Evolutionary conservation across 257 asterid genomes (phyloP).

Genomic region (Prunella vulgaris): DNA sequence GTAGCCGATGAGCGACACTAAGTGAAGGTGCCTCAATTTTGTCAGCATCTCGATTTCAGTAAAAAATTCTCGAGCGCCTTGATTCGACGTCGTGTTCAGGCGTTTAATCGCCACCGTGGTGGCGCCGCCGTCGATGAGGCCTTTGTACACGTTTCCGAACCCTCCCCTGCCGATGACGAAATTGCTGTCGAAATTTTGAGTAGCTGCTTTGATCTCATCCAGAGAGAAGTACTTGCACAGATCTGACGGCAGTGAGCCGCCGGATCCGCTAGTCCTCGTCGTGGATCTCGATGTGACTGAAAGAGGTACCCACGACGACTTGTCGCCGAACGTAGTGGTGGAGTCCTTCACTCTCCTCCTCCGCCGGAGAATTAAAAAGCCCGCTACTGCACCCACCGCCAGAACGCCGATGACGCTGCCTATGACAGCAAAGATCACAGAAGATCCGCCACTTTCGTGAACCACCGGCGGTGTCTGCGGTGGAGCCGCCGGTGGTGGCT

Average conservation of each 20-base stretch:
- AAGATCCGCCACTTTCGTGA: not conserved
- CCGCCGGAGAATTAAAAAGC: conserved; percentile 29
- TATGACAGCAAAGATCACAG: not conserved
- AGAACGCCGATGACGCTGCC: conserved; percentile 35
- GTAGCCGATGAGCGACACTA: conserved; percentile 41
- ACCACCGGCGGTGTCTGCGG: not conserved
- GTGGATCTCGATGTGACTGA: conserved; percentile 1
- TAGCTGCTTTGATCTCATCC: not conserved
- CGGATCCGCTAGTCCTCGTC: not conserved
- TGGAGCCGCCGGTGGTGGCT: conserved; percentile 22
- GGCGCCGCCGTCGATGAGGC: not conserved
- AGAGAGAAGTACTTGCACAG: not conserved
- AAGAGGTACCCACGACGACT: conserved; percentile 31
- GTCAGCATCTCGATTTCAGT: not conserved
- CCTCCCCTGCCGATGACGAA: conserved; percentile 5
- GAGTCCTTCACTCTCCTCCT: conserved; percentile 28
- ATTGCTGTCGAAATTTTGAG: not conserved
- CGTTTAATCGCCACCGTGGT: not conserved
- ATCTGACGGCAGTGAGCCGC: not conserved
- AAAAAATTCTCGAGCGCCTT: conserved; percentile 30
- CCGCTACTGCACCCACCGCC: conserved; percentile 9
- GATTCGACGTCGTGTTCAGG: not conserved
- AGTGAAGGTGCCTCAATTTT: conserved; percentile 1
- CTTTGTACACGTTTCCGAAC: not conserved
- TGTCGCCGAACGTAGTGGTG: not conserved